phyloP scores from a whole-genome alignment of 2,329 filamentous ascomycete species.

The Aspergillus brasiliensis region DNA sequence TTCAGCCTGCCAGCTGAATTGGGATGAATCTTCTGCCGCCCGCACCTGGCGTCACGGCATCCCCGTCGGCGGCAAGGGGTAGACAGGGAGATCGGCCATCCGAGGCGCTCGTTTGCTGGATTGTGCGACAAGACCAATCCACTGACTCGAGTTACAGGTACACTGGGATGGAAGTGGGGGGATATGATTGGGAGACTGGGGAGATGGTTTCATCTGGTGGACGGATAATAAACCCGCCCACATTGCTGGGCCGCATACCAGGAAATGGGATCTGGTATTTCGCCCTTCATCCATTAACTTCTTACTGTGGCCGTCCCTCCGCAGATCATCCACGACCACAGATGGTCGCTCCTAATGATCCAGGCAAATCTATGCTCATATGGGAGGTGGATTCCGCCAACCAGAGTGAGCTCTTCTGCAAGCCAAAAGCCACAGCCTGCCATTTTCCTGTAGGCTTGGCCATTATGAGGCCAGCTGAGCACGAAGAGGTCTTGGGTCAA shows the following conservation, averaged over 20 bases:
- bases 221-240: neutral
- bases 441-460: too few species aligned
- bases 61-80: neutral
- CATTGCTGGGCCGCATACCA: conserved; percentile 1
- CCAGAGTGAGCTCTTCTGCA: too few species aligned
- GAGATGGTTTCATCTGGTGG: neutral
- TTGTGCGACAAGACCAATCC: neutral
- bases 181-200: neutral
- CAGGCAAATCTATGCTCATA: neutral
- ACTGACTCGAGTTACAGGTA: neutral
- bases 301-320: neutral
- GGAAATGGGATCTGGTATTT: neutral
- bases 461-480: too few species aligned
- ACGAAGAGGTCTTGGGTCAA: too few species aligned
- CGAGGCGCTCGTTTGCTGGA: neutral
- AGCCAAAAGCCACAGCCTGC: too few species aligned
- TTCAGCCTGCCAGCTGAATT: neutral
- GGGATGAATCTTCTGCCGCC: neutral
- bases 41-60: neutral
- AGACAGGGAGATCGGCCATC: neutral
- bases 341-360: neutral
- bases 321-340: neutral
- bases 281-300: neutral
- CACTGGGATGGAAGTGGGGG: neutral
- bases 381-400: neutral